phyloP scores from a whole-genome alignment of 1,284 basidiomycete genomes.

The Leucoagaricus sp. region DNA sequence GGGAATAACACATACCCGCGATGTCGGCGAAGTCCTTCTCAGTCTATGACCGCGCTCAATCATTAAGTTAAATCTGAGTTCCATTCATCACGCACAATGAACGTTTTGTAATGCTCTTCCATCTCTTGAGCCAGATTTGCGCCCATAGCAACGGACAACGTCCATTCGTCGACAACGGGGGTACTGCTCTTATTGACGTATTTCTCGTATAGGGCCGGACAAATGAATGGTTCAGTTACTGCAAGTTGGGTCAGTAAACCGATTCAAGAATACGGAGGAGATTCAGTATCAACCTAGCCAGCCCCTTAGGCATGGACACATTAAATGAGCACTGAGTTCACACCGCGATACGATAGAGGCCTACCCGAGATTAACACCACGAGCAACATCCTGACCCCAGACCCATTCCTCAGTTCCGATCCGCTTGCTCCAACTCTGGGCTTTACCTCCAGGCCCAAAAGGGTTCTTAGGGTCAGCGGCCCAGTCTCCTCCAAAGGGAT shows the following conservation, averaged over 20 bases:
- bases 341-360: constrained; percentile 7
- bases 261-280: not conserved
- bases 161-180: constrained; percentile 80
- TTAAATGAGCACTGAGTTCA: not conserved
- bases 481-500: constrained; percentile 66
- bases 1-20: constrained; percentile 42
- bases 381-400: constrained; percentile 41
- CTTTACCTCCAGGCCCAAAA: constrained; percentile 69
- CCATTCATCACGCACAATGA: constrained; percentile 54
- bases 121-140: constrained; percentile 57
- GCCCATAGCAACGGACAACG: constrained; percentile 67
- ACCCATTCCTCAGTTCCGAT: constrained; percentile 52
- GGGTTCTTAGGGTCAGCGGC: constrained; percentile 67
- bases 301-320: constrained; percentile 30
- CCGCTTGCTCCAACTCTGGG: constrained; percentile 71
- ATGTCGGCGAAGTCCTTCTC: constrained; percentile 85
- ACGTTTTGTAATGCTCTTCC: constrained; percentile 83
- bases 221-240: constrained; percentile 51
- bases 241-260: constrained; percentile 34
- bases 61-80: constrained; percentile 15
- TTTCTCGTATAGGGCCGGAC: constrained; percentile 79
- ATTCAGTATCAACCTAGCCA: constrained; percentile 35
- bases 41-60: constrained; percentile 36
- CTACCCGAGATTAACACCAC: constrained; percentile 49
- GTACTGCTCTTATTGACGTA: constrained; percentile 51